A percentile compares a stretch with the other conserved stretches of the same genome.
These are phyloP conservation scores for Mycena venus DNA, from an alignment of 768 basidiomycete species.

Conservation along the genomic window DNA sequence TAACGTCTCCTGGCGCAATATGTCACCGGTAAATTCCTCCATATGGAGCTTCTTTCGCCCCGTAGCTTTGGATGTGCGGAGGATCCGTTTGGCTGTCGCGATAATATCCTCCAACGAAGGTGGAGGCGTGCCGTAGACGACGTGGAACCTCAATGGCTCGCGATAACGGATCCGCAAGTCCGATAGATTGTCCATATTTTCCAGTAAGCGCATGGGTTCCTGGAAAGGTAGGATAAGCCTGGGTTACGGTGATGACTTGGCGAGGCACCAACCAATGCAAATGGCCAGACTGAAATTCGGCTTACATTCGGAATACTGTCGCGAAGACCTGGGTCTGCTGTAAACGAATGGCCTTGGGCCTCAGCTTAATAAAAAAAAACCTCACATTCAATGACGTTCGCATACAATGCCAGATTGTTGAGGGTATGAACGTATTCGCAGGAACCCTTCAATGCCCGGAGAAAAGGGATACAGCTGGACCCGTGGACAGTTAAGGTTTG, in stretches of 20 bases:
- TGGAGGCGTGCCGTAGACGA: fast-evolving
- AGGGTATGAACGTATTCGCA: too few species aligned
- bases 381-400: not conserved
- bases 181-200: conserved; percentile 10
- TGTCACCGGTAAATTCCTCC: not conserved
- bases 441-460: too few species aligned
- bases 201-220: not conserved
- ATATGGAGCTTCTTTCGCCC: conserved; percentile 2
- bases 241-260: not conserved
- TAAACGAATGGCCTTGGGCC: too few species aligned
- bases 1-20: not conserved
- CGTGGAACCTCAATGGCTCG: too few species aligned
- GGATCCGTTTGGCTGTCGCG: not conserved
- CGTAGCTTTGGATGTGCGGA: not conserved
- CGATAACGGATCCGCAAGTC: not conserved
- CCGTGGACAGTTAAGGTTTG: not conserved
- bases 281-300: not conserved
- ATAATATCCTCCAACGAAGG: not conserved
- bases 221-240: not conserved
- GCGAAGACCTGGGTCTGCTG: not conserved
- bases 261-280: too few species aligned
- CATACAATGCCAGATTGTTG: too few species aligned
- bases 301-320: not conserved
- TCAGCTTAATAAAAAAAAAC: too few species aligned
- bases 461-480: too few species aligned